Evolutionary conservation across 2,329 filamentous ascomycete genomes (phyloP).

Genomic region (Sporothrix luriei): DNA sequence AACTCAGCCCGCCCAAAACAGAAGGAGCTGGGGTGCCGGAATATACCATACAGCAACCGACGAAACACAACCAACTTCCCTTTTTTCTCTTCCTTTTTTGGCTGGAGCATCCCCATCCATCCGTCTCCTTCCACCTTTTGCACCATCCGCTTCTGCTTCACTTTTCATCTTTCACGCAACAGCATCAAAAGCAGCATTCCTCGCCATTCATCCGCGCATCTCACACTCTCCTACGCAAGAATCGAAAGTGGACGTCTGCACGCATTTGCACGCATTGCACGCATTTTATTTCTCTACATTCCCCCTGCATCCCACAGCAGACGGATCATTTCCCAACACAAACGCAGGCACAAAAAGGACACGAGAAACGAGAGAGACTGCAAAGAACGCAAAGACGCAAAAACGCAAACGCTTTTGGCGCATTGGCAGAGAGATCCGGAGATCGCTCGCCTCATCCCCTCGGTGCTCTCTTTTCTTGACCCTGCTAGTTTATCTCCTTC

Average conservation of each 20-base stretch:
- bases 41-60: conserved; percentile 8
- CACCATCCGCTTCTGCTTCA: not conserved
- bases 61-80: conserved; percentile 20
- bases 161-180: not conserved
- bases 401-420: conserved; percentile 17
- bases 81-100: not conserved
- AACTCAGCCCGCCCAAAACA: conserved; percentile 19
- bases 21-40: conserved; percentile 16
- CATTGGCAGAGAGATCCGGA: conserved; percentile 15
- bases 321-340: not conserved
- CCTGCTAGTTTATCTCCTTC: not conserved
- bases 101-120: conserved; percentile 16
- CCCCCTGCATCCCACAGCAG: conserved; percentile 19
- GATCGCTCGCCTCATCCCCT: conserved; percentile 2
- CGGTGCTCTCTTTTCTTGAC: conserved; percentile 8
- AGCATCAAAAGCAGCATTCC: not conserved
- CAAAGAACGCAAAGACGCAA: not conserved
- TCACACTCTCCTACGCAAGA: not conserved
- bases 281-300: conserved; percentile 14
- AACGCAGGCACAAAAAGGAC: not conserved
- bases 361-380: too few species aligned
- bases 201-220: not conserved
- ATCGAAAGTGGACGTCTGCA: not conserved
- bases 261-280: not conserved
- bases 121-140: conserved; percentile 9